Base-by-base conservation (phyloP, 2,329 filamentous ascomycete genomes). In the Sphaceloma murrayae region DNA sequence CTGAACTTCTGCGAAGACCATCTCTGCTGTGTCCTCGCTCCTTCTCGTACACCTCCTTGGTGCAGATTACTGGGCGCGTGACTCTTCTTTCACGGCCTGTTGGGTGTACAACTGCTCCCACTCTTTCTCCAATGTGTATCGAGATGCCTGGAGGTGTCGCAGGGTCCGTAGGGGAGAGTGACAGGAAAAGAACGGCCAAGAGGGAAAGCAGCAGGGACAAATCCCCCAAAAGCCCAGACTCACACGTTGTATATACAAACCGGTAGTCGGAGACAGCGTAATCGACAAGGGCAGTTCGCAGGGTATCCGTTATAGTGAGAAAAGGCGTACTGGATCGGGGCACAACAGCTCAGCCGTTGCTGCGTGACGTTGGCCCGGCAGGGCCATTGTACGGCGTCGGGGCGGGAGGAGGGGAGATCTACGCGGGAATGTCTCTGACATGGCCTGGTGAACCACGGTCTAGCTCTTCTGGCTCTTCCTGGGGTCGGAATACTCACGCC, bases 221-320 rank as follows among this genome's bases (percentile, higher is more conserved):
- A 29, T 19, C 13, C 30, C 2, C 6, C 11, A 29, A 30, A 40
- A 13, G 4, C 2, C 10, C 10, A 29, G 19, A 40, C 19, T 7
- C 17, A 38, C 34, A 24, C 8, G n/a, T n/a, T 38, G 34, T 27
- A 26, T 40, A 40, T 40, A 40, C 30, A 40, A 22, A 40, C 18
- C 21, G 36, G 24, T 9, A 17, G 30, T 22, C 36, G 24, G 24
- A 26, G 14, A 5, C 24, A 29, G 22, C 22, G 36, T 22, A 30
- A 30, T 40, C 16, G 36, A 26, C 34, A 40, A 40, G 24, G 29
- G 36, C 36, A 26, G 36, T 40, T 40, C 36, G 36, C 36, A 40
- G 30, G 36, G n/a, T 29, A 40, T 40, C 36, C 36, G 36, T 40
- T 40, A 29, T 40, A 40, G 19, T 40, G 36, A 39, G 36, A 8